Conservation (phyloP, 2,329 filamentous ascomycete species). For the Sphaerulina musiva region DNA sequence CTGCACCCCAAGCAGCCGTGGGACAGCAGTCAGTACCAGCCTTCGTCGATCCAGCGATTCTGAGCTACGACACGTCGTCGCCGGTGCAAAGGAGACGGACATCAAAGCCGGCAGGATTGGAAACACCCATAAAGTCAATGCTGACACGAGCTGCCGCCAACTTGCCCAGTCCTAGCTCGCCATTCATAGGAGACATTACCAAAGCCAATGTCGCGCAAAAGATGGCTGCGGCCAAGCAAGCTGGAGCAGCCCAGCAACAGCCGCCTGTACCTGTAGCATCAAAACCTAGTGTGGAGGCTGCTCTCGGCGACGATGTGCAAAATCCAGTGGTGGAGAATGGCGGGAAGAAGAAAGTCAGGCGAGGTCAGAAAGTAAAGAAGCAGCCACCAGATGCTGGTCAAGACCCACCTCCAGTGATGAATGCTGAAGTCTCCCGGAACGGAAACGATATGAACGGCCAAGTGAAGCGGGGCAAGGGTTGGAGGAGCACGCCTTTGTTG, state of each 20-base stretch:
- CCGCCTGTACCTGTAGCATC: conserved; percentile 8
- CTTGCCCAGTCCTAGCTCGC: conserved; percentile 34
- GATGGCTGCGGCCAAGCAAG: conserved; percentile 16
- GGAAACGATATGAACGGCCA: conserved; percentile 35
- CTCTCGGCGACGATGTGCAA: conserved; percentile 7
- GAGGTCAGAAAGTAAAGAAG: conserved; percentile 40
- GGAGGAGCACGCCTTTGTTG: conserved; percentile 61
- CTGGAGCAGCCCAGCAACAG: conserved; percentile 1
- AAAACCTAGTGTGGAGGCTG: conserved; percentile 7
- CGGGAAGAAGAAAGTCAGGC: conserved; percentile 42
- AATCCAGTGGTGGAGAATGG: conserved; percentile 28
- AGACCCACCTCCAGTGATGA: conserved; percentile 31
- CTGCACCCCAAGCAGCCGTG: conserved; percentile 11
- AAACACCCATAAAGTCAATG: conserved; percentile 40
- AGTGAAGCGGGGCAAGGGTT: conserved; percentile 53
- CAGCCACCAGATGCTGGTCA: conserved; percentile 12
- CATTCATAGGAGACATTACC: conserved; percentile 33
- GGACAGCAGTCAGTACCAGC: conserved; percentile 26
- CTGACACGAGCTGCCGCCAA: conserved; percentile 32
- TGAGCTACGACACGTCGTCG: conserved; percentile 53
- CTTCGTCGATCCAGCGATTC: conserved; percentile 76
- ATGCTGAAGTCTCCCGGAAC: conserved; percentile 33
- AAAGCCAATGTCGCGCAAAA: conserved; percentile 25
- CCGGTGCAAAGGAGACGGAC: conserved; percentile 24
- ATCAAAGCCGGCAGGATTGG: conserved; percentile 27